Base-by-base conservation (phyloP, 345 rosid species). In the Pelargonium nanum region DNA sequence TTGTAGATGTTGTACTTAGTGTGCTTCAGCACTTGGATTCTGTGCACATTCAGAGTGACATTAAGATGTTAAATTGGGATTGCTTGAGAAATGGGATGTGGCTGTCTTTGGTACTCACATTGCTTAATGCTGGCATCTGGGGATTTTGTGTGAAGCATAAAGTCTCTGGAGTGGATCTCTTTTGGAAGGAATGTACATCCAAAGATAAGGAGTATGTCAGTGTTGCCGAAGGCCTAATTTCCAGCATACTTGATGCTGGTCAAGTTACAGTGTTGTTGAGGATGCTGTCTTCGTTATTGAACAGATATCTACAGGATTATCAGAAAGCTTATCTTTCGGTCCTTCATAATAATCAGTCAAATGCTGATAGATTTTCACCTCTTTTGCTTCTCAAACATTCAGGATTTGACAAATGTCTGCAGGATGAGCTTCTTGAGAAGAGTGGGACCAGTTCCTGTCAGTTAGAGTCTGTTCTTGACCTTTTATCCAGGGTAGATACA, bases 321-420 rank as follows among this genome's bases (percentile, higher is more conserved):
- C 83, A 77, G 68, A 85, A 85, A 68, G 91, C 94, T 73, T 84
- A 89, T 69, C 75, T 89, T 73, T 73, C 86, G 62, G 82, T 83
- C 48, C 66, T 84, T 70, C 74, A 66, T 75, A 60, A 67, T 56
- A 73, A 75, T 64, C 76, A 81, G 72, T 57, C 62, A 53, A 68
- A 68, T 72, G 70, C 77, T 22, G 60, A 71, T 70, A 73, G 66
- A 40, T 73, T 77, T 58, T 69, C 89, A 19, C 67, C 88, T 70
- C 74, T 84, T 65, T 78, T 83, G 76, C 94, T 93, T 69, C 94
- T 93, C 24, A 81, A 84, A 75, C 94, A 87, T 59, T 75, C 86
- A 60, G 72, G 69, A 28, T 81, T 87, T 74, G 94, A 91, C 62
- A 81, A 78, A 68, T 73, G 75, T 57, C 62, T 84, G 54, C 83